Base-by-base conservation (phyloP, 768 basidiomycete species). In the Phylloporus sp. region DNA sequence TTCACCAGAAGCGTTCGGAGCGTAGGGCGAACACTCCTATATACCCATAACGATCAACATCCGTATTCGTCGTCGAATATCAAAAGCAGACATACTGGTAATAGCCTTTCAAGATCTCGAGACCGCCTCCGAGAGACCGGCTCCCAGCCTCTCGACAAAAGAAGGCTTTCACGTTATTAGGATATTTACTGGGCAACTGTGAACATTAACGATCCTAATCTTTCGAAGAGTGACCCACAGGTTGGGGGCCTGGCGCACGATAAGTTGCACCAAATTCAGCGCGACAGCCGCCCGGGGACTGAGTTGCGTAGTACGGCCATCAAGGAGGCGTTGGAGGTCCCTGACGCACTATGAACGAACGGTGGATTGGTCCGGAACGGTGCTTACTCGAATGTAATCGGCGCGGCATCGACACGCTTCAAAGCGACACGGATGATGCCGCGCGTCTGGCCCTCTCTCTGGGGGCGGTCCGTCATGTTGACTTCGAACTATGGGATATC, bases 51-150 rank as follows among this genome's bases (percentile, higher is more conserved):
- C 13, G n/a, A 29, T 53, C 38, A 39, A 23, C 36, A 38, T 1
- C 23, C 9, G 29, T 10, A 26, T 4, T 22, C 32, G n/a, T 29
- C 32, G 29, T 20, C 9, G 23, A 33, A 18, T 17, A 24, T 37
- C 21, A 24, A 33, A 37, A 28, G 17, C 6, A n/a, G 22, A 55
- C 72, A 23, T 44, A 79, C 79, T 78, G 77, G 45, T 71, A 79
- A 34, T 68, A 77, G 0, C 79, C 79, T 8, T 71, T 63, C 63
- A 75, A 71, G 0, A 80, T 47, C 31, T 76, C 73, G 0, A 80
- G 53, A 3, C 64, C 64, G 2, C 64, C 62, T 14, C 62, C 66
- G 1, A 68, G 54, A 7, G 2, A 0, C 34, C 38, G 53, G 14
- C 47, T 59, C 9, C 70, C 61, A 17, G 66, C 64, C 17, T 63